phyloP scores from a whole-genome alignment of 1,139 yeast genomes.

The Suhomyces kunorum region DNA sequence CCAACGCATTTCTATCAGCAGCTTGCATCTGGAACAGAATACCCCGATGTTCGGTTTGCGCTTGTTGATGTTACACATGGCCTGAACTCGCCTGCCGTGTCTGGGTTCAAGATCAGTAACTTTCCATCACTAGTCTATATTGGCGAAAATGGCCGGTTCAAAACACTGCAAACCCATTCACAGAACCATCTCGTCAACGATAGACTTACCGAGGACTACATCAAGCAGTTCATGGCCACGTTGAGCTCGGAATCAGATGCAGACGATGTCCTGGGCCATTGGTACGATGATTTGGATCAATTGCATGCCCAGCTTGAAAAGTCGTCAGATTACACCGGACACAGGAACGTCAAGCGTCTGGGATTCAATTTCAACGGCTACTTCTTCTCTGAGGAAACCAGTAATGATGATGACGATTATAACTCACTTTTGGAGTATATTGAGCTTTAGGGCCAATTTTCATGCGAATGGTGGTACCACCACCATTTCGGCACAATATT shows the following conservation, averaged over 20 bases:
- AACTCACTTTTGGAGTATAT: conserved; percentile 22
- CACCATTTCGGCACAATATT: too few species aligned
- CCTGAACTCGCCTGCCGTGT: conserved; percentile 23
- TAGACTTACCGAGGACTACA: conserved; percentile 22
- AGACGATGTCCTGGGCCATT: conserved; percentile 9
- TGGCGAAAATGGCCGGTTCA: conserved; percentile 24
- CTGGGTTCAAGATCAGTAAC: conserved; percentile 31
- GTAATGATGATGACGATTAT: conserved; percentile 23
- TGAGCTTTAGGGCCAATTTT: conserved; percentile 9
- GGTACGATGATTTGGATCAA: conserved; percentile 22
- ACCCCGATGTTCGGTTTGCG: conserved; percentile 23
- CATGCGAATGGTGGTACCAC: too few species aligned
- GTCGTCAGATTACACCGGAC: conserved; percentile 11
- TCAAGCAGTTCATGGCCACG: conserved; percentile 25
- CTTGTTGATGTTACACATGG: conserved; percentile 29
- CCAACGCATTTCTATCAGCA: conserved; percentile 41
- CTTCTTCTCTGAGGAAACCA: conserved; percentile 8
- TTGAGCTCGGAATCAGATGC: conserved; percentile 19
- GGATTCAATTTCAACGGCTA: conserved; percentile 25
- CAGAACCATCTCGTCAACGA: conserved; percentile 25
- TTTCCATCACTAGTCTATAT: conserved; percentile 38
- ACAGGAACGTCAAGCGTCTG: conserved; percentile 18
- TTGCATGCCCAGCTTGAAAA: conserved; percentile 16
- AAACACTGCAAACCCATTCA: conserved; percentile 30
- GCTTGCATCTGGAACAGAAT: conserved; percentile 21